Conservation (phyloP, 2,329 filamentous ascomycete species). For the Biscogniauxia marginata region DNA sequence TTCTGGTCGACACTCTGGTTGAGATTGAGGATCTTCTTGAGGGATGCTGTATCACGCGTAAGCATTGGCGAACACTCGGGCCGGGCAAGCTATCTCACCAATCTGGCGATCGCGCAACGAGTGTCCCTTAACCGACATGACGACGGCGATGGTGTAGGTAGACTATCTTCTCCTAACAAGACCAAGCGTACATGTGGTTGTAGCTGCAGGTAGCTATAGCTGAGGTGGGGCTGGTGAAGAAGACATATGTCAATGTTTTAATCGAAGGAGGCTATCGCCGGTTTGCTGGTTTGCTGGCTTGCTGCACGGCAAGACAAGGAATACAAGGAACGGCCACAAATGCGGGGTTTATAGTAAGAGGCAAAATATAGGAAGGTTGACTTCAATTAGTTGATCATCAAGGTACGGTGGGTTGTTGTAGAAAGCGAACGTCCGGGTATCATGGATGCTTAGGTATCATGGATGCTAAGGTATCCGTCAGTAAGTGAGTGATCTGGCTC, state of each 20-base stretch:
- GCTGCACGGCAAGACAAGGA: too few species aligned
- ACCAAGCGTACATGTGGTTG: not conserved
- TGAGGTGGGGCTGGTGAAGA: not conserved
- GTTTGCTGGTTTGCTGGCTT: too few species aligned
- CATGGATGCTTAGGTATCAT: not conserved
- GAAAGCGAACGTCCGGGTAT: not conserved
- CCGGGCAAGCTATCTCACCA: constrained; percentile 17
- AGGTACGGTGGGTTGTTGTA: not conserved
- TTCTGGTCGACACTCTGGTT: constrained; percentile 69
- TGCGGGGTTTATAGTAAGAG: too few species aligned
- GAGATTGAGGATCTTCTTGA: constrained; percentile 93
- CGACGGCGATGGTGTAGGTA: constrained; percentile 1
- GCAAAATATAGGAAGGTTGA: too few species aligned
- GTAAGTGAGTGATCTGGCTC: not conserved
- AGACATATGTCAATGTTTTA: not conserved
- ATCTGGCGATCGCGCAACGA: constrained; percentile 35
- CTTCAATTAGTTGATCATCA: not conserved
- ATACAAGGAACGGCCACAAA: too few species aligned
- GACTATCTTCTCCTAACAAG: not conserved
- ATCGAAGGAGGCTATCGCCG: not conserved
- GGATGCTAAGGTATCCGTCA: not conserved
- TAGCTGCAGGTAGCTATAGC: not conserved
- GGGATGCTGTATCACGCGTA: constrained; percentile 56
- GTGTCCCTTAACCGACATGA: constrained; percentile 27
- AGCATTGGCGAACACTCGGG: not conserved